Evolutionary conservation across 2,329 filamentous ascomycete genomes (phyloP), one percentile per base, ranked within the genome.

Genomic region (Calonectria pseudoturangicola): DNA sequence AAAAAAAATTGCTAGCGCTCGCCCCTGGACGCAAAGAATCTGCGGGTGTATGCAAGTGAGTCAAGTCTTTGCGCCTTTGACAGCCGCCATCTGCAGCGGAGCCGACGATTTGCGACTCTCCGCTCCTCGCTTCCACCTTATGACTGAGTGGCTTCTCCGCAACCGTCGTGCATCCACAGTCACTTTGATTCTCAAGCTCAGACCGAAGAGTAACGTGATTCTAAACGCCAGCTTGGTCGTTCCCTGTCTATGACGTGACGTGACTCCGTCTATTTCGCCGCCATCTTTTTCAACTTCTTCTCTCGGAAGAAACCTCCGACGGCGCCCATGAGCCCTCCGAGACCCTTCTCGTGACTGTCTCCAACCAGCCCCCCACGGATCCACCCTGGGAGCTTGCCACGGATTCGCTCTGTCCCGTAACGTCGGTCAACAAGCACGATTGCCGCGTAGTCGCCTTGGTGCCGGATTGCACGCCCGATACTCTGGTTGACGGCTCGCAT

Each of bases 401-500:
- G 90, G 73, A 98, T 95, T 67, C 93, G 89, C 62, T 91, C 88
- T 33, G 89, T 91, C n/a, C 88, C 90, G 84, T 97, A 99, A 65
- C 97, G 88, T 75, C 90, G 88, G 84, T 99, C 97, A 41, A 97
- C 87, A 81, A 99, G 89, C 70, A 98, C 85, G 75, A 99, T 98
- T 18, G 94, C 92, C 5, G 97, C 97, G 84, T 98, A 98, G 84
- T 99, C 97, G 28, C 90, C 91, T 68, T 89, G 90, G 82, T 99
- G 97, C 58, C 97, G 89, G 79, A 99, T 98, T 1, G 95, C 97
- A 71, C 97, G 89, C 0, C 97, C 97, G 77, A 99, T 96, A 81
- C 95, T 97, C 86, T 99, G 97, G 83, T 99, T 99, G 5, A 99
- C 97, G 5, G 96, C 95, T 47, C 97, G 90, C 96, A 99, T 98